Conservation (phyloP, 768 basidiomycete genomes). For the Tubosaeta sp. region DNA sequence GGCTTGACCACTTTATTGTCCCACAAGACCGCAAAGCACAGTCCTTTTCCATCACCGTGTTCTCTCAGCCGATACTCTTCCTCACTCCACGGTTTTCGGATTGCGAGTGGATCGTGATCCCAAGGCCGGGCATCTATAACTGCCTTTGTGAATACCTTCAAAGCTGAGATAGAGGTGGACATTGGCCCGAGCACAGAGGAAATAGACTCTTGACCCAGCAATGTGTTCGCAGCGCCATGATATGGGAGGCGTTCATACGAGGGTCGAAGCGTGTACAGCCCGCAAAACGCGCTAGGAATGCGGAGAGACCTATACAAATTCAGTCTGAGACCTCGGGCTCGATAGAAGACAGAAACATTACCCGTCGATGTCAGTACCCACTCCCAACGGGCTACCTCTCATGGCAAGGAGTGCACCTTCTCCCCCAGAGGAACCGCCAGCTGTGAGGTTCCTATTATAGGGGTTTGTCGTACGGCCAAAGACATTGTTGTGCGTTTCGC, state of each 20-base stretch:
- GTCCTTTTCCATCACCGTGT: conserved; percentile 48
- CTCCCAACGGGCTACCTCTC: conserved; percentile 49
- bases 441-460: conserved; percentile 63
- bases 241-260: conserved; percentile 73
- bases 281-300: conserved; percentile 66
- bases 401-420: conserved; percentile 72
- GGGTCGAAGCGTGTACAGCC: conserved; percentile 70
- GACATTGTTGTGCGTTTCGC: conserved; percentile 74
- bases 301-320: conserved; percentile 54
- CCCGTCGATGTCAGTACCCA: conserved; percentile 84
- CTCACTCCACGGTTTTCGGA: conserved; percentile 58
- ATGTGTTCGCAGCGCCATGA: conserved; percentile 56
- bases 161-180: conserved; percentile 57
- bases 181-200: conserved; percentile 76
- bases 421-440: conserved; percentile 84
- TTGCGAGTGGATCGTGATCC: conserved; percentile 57
- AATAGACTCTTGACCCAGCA: conserved; percentile 71
- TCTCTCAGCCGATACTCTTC: conserved; percentile 54
- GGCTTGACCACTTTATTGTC: conserved; percentile 58
- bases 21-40: conserved; percentile 65
- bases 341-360: conserved; percentile 22
- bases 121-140: conserved; percentile 46
- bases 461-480: conserved; percentile 82
- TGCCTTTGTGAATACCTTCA: conserved; percentile 50
- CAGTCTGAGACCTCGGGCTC: neutral